phyloP scores from a whole-genome alignment of 148 eudicot species.

The Simmondsia chinensis region DNA sequence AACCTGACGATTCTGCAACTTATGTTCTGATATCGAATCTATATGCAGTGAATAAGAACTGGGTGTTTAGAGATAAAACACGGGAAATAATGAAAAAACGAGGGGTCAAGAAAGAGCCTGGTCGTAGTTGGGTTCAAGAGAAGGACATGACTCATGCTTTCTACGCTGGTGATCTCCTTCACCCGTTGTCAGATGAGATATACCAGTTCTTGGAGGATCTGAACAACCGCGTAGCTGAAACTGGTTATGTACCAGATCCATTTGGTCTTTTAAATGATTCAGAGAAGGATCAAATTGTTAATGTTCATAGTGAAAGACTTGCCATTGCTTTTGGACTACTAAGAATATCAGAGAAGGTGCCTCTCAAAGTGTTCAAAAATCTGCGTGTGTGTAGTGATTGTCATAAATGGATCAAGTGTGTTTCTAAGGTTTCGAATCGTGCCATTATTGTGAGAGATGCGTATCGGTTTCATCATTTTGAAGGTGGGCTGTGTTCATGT shows the following conservation, averaged over 20 bases:
- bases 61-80: constrained; percentile 46
- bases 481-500: constrained; percentile 66
- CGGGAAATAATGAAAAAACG: constrained; percentile 66
- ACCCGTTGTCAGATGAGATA: constrained; percentile 55
- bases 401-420: constrained; percentile 78
- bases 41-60: constrained; percentile 52
- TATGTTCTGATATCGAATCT: constrained; percentile 78
- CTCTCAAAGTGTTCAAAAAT: constrained; percentile 72
- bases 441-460: constrained; percentile 70
- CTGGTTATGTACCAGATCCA: constrained; percentile 52
- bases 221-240: constrained; percentile 35
- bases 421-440: constrained; percentile 48
- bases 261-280: constrained; percentile 34
- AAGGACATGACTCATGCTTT: constrained; percentile 69
- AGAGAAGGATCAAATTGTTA: constrained; percentile 36
- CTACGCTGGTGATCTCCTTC: constrained; percentile 78
- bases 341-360: constrained; percentile 40
- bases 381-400: constrained; percentile 88
- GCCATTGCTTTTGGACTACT: constrained; percentile 76
- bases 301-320: constrained; percentile 74
- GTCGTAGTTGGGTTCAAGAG: constrained; percentile 88
- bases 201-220: constrained; percentile 55
- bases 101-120: constrained; percentile 86
- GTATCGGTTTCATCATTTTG: constrained; percentile 81
- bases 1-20: constrained; percentile 79